phyloP scores from a whole-genome alignment of 2,329 filamentous ascomycete genomes.

The Incumbomyces lentus region DNA sequence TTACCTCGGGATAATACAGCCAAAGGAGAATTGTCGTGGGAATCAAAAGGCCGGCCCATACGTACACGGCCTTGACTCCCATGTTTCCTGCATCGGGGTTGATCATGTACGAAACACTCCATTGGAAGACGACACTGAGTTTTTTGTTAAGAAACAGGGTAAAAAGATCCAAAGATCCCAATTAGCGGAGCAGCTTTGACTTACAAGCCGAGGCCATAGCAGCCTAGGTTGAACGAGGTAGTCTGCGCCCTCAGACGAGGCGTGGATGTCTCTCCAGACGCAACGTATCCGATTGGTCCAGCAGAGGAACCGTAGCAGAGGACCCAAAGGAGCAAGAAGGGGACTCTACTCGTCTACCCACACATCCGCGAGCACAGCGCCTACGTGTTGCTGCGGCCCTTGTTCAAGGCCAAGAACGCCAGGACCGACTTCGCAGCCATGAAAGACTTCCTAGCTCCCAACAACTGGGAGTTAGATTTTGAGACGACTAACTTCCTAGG shows the following conservation, averaged over 20 bases:
- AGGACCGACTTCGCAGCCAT: too few relatives aligned
- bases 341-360: too few relatives aligned
- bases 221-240: constrained; percentile 37
- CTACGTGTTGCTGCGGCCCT: too few relatives aligned
- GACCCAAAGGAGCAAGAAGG: constrained; percentile 35
- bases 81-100: constrained; percentile 14
- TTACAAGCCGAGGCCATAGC: constrained; percentile 38
- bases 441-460: too few relatives aligned
- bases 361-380: too few relatives aligned
- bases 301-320: constrained; percentile 44
- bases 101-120: constrained; percentile 21
- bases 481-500: too few relatives aligned
- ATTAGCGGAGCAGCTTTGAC: constrained; percentile 14
- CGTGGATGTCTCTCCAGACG: constrained; percentile 42
- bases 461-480: too few relatives aligned
- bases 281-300: constrained; percentile 41
- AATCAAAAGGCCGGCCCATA: constrained; percentile 29
- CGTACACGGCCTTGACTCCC: constrained; percentile 12
- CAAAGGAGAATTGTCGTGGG: constrained; percentile 4
- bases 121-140: constrained; percentile 28
- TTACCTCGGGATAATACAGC: constrained; percentile 4
- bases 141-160: constrained; percentile 33
- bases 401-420: too few relatives aligned
- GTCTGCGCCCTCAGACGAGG: constrained; percentile 42
- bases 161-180: too few relatives aligned